A percentile compares a stretch with the other conserved stretches of the same genome.
These are phyloP conservation scores for Akebia trifoliata DNA, from an alignment of 164 flowering plant species.

Conservation along the genomic window DNA sequence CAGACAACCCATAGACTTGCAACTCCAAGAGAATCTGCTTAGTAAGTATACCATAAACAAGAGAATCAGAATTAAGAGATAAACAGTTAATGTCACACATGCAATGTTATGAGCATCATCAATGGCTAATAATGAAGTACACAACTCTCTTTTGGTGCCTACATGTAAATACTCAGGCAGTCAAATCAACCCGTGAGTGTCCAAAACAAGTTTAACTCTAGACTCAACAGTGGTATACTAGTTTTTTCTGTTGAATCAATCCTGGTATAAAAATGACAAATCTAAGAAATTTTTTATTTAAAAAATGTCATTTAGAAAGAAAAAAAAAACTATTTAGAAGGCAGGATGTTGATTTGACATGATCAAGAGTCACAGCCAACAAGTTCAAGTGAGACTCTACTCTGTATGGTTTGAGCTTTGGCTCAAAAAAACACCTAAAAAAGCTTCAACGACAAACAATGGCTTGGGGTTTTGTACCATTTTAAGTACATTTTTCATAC, in stretches of 20 bases:
- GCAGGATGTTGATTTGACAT: background rate
- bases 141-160: background rate
- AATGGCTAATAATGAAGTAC: background rate
- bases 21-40: constrained; percentile 69
- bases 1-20: constrained; percentile 90
- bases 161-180: background rate
- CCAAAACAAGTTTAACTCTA: background rate
- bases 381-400: background rate
- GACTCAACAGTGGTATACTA: constrained; percentile 1
- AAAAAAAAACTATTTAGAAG: background rate
- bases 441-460: too few relatives aligned
- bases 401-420: background rate
- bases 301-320: too few relatives aligned
- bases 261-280: too few relatives aligned
- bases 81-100: constrained; percentile 1
- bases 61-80: background rate
- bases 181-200: background rate
- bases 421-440: background rate
- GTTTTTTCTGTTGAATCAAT: too few relatives aligned
- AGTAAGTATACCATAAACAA: constrained; percentile 10
- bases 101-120: background rate
- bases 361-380: background rate
- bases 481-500: too few relatives aligned
- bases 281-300: too few relatives aligned
- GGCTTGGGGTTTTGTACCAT: too few relatives aligned